phyloP scores from a whole-genome alignment of 768 basidiomycete species.

The Trametes meyenii region DNA sequence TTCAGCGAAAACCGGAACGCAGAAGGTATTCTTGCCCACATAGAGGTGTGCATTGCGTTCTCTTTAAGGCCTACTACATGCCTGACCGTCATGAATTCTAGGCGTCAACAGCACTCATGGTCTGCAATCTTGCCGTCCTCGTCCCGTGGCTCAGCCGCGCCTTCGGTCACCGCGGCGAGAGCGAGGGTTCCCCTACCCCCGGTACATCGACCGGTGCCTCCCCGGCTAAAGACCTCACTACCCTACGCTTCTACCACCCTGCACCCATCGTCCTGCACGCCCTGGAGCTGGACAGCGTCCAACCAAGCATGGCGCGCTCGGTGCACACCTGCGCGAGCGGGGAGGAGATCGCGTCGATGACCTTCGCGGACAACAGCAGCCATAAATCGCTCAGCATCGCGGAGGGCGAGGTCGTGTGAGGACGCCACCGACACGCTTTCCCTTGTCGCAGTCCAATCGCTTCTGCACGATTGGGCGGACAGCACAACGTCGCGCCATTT shows the following conservation, averaged over 20 bases:
- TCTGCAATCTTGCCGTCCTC: slow-evolving; percentile 27
- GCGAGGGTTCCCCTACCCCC: slow-evolving; percentile 8
- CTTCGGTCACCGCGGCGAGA: slow-evolving; percentile 15
- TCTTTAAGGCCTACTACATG: no score
- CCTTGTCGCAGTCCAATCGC: not conserved
- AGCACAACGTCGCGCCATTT: no score
- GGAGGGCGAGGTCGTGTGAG: not conserved
- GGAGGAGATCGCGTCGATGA: not conserved
- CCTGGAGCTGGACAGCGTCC: not conserved
- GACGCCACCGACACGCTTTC: not conserved
- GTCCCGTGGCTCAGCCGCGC: slow-evolving; percentile 21
- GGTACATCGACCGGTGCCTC: not conserved
- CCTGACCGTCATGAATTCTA: not conserved
- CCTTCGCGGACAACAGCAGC: not conserved
- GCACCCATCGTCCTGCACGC: slow-evolving; percentile 15
- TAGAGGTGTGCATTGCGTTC: slow-evolving; percentile 10
- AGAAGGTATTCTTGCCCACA: slow-evolving; percentile 20
- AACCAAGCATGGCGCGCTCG: not conserved
- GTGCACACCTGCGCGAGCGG: not conserved
- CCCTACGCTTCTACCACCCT: slow-evolving; percentile 19
- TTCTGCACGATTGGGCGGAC: no score
- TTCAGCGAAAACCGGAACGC: slow-evolving; percentile 19
- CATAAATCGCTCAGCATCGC: not conserved
- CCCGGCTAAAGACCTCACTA: slow-evolving; percentile 7
- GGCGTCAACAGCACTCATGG: slow-evolving; percentile 19